Conservation (phyloP, 352 stramenopile genomes). For the Phytopythium sindhum region DNA sequence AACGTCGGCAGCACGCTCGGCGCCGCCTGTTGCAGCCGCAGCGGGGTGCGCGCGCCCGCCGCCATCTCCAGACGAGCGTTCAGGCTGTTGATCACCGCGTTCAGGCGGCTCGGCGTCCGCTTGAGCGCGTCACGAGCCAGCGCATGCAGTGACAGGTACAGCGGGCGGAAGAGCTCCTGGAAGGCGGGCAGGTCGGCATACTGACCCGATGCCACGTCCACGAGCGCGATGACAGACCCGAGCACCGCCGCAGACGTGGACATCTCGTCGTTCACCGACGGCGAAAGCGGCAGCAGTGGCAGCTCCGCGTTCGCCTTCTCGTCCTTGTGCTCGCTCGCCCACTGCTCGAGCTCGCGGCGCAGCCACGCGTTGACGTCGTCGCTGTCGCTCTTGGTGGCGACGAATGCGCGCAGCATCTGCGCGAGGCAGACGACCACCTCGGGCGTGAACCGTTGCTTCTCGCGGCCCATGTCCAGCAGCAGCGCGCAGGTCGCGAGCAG, state of each 20-base stretch:
- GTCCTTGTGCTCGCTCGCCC: constrained; percentile 15
- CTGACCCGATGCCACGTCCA: constrained; percentile 41
- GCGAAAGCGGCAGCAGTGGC: constrained; percentile 35
- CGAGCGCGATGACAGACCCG: constrained; percentile 37
- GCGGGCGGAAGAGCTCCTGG: constrained; percentile 70
- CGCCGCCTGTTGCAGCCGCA: constrained; percentile 76
- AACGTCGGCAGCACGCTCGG: constrained; percentile 74
- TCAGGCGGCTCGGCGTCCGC: constrained; percentile 22
- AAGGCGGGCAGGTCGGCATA: constrained; percentile 70
- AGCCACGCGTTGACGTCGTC: constrained; percentile 42
- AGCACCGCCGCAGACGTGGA: constrained; percentile 26
- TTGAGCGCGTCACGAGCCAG: constrained; percentile 40
- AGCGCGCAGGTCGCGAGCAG: constrained; percentile 78
- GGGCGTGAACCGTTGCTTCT: constrained; percentile 90
- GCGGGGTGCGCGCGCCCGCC: constrained; percentile 46
- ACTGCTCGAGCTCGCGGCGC: constrained; percentile 42
- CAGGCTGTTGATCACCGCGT: constrained; percentile 43
- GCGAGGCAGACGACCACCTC: constrained; percentile 70
- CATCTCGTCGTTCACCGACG: constrained; percentile 33
- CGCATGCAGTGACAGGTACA: constrained; percentile 66
- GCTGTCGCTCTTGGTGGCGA: constrained; percentile 17
- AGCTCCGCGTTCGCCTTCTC: constrained; percentile 16
- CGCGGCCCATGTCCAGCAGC: constrained; percentile 63
- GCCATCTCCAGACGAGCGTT: constrained; percentile 41
- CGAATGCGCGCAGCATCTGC: constrained; percentile 50